Evolutionary conservation across 2,329 filamentous ascomycete species (phyloP).

Genomic region (Nemania abortiva): DNA sequence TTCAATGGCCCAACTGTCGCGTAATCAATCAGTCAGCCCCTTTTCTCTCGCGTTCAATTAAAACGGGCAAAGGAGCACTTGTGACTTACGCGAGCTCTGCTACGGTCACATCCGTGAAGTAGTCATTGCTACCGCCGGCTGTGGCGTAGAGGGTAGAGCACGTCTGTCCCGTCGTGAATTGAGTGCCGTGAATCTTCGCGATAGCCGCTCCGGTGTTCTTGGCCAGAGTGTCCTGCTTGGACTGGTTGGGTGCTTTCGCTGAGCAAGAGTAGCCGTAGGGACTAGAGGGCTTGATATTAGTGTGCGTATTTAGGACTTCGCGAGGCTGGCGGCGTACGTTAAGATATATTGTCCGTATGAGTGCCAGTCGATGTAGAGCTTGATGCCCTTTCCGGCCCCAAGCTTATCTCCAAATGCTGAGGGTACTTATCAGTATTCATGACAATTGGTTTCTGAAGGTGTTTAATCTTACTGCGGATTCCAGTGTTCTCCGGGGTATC

Average conservation of each 20-base stretch:
- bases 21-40: slow-evolving; percentile 19
- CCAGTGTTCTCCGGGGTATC: slow-evolving; percentile 63
- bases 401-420: slow-evolving; percentile 61
- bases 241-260: slow-evolving; percentile 44
- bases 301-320: neutral
- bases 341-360: slow-evolving; percentile 50
- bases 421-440: slow-evolving; percentile 45
- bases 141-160: slow-evolving; percentile 55
- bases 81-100: slow-evolving; percentile 48
- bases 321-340: slow-evolving; percentile 37
- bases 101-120: slow-evolving; percentile 48
- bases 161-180: slow-evolving; percentile 54
- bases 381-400: slow-evolving; percentile 48
- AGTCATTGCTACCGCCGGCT: slow-evolving; percentile 48
- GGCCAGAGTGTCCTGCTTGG: slow-evolving; percentile 54
- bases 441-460: neutral
- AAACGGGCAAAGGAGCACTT: neutral
- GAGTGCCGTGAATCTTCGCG: slow-evolving; percentile 44
- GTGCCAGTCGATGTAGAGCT: slow-evolving; percentile 50
- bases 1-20: slow-evolving; percentile 49
- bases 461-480: slow-evolving; percentile 44
- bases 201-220: slow-evolving; percentile 42
- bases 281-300: slow-evolving; percentile 27
- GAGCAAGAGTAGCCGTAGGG: slow-evolving; percentile 50
- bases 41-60: neutral